Conservation (phyloP, 1,284 basidiomycete species). For the Ceratobasidium sp. region DNA sequence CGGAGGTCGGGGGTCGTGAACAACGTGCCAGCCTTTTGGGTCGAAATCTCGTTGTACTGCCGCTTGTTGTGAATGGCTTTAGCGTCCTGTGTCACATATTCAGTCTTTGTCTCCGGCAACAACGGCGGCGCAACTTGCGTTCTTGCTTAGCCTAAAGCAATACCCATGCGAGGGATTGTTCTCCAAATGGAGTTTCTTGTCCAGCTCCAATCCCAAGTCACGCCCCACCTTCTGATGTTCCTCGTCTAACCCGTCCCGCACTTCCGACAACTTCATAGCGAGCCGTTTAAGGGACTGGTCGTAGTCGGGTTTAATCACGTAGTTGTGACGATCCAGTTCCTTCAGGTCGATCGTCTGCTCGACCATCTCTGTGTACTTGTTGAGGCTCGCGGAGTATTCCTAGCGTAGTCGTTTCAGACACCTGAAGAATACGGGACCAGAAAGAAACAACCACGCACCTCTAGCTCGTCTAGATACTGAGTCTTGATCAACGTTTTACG, state of each 20-base stretch:
- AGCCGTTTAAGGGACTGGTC: constrained; percentile 81
- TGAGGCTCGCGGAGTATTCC: constrained; percentile 73
- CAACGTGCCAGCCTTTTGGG: constrained; percentile 88
- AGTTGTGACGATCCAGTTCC: constrained; percentile 86
- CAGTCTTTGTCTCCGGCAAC: constrained; percentile 16
- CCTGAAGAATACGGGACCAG: not conserved
- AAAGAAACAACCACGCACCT: constrained; percentile 60
- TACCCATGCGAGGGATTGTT: constrained; percentile 93
- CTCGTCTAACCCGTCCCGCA: constrained; percentile 84
- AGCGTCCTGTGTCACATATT: constrained; percentile 72
- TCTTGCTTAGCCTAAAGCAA: constrained; percentile 93
- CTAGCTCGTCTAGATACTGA: constrained; percentile 71
- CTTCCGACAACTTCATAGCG: constrained; percentile 73
- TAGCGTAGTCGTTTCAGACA: constrained; percentile 54
- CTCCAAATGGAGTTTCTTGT: constrained; percentile 97
- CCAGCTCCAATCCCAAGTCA: constrained; percentile 86
- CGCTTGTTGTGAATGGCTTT: constrained; percentile 76
- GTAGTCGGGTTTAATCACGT: constrained; percentile 94
- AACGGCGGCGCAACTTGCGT: constrained; percentile 61
- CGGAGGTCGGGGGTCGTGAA: constrained; percentile 90
- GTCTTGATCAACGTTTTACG: constrained; percentile 72
- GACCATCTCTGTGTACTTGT: constrained; percentile 92
- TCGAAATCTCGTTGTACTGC: constrained; percentile 87
- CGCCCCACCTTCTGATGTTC: constrained; percentile 82
- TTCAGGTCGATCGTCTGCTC: constrained; percentile 95